A percentile compares a stretch with the other conserved stretches of the same genome.
These are phyloP conservation scores for Xylariaceae sp. DNA, from an alignment of 2,329 filamentous ascomycete genomes.

Conservation along the genomic window DNA sequence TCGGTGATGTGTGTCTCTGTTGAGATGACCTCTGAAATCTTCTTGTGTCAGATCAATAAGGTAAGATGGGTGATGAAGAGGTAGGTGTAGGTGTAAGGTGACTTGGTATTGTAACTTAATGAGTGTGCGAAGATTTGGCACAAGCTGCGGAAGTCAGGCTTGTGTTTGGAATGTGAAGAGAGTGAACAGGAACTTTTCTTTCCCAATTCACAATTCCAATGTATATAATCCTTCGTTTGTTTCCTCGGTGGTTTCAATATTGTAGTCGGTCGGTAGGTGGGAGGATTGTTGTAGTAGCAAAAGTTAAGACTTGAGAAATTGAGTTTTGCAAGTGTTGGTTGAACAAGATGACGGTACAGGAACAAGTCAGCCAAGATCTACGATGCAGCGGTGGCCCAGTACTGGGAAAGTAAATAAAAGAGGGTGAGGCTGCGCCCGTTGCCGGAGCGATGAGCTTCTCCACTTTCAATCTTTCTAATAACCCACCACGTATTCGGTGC, in stretches of 20 bases:
- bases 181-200: no score
- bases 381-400: conserved; percentile 13
- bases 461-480: no score
- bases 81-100: conserved; percentile 17
- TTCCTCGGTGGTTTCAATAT: no score
- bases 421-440: conserved; percentile 31
- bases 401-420: conserved; percentile 28
- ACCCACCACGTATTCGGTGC: conserved; percentile 14
- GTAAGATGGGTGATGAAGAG: conserved; percentile 13
- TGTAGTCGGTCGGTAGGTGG: no score
- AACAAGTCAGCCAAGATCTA: no score
- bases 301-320: no score
- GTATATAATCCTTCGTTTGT: no score
- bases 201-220: no score
- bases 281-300: no score
- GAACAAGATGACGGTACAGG: background rate
- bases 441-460: conserved; percentile 22
- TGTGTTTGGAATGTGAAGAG: conserved; percentile 25
- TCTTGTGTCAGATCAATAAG: conserved; percentile 27
- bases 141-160: no score
- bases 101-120: conserved; percentile 30
- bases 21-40: conserved; percentile 12
- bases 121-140: no score
- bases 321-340: no score
- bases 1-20: conserved; percentile 12